These are phyloP conservation scores for Trichoderma orchidacearum DNA, from an alignment of 495 filamentous ascomycete genomes.

Conservation along the genomic window DNA sequence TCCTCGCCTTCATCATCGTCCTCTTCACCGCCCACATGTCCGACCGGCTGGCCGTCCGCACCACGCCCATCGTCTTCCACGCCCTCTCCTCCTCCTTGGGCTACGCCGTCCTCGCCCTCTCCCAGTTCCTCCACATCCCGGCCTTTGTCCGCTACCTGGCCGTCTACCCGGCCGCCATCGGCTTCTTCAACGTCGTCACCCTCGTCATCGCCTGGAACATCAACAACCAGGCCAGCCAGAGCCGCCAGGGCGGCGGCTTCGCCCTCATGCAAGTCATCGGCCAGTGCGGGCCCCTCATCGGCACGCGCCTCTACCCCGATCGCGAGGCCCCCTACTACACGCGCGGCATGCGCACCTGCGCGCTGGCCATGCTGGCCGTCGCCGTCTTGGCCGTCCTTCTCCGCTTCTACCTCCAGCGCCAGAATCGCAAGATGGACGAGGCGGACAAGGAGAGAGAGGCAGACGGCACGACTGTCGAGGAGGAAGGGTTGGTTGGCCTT, in stretches of 20 bases:
- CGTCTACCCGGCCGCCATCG: conserved; percentile 55
- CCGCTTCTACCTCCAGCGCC: conserved; percentile 38
- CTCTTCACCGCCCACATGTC: conserved; percentile 54
- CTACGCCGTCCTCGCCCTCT: conserved; percentile 45
- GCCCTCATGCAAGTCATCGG: conserved; percentile 58
- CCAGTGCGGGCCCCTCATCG: conserved; percentile 58
- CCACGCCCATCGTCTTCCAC: conserved; percentile 45
- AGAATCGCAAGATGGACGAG: conserved; percentile 42
- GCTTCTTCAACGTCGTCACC: conserved; percentile 57
- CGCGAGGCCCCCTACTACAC: conserved; percentile 46
- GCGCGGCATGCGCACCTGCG: conserved; percentile 52
- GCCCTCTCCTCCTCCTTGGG: conserved; percentile 45
- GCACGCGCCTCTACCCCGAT: conserved; percentile 58
- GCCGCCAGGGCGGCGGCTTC: conserved; percentile 54
- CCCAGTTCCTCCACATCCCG: conserved; percentile 6
- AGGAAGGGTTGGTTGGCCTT: conserved; percentile 7
- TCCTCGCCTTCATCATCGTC: conserved; percentile 59
- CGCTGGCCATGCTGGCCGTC: conserved; percentile 52
- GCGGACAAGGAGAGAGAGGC: conserved; percentile 9
- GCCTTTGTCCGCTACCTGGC: conserved; percentile 45
- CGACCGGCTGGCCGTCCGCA: conserved; percentile 50
- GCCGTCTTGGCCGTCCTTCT: conserved; percentile 40
- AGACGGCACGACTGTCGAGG: conserved; percentile 7
- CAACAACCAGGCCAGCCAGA: conserved; percentile 56
- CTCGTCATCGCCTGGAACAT: conserved; percentile 64